Conservation (phyloP, 441 rosid genomes). For the Corymbia calophylla region DNA sequence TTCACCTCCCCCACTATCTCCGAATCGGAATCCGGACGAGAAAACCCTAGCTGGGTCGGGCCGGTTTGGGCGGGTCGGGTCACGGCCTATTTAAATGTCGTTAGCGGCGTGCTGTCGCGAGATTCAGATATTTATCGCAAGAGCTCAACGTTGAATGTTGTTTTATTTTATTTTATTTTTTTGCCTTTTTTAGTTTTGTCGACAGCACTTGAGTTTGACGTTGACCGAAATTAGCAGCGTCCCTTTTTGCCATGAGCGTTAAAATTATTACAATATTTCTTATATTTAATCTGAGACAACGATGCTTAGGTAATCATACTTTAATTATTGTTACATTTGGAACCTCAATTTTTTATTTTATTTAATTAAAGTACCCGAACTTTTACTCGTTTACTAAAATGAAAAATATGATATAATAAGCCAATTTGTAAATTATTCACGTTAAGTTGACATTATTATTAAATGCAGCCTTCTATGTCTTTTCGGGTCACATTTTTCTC, state of each 20-base stretch:
- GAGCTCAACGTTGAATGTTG: background rate
- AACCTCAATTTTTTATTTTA: background rate
- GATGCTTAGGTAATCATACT: background rate
- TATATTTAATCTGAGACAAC: background rate
- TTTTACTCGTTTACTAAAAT: background rate
- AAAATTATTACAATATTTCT: background rate
- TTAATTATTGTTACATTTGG: background rate
- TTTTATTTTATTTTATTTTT: fast-evolving
- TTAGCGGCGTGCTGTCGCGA: background rate
- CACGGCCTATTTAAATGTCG: background rate
- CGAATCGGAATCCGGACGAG: background rate
- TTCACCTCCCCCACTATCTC: background rate
- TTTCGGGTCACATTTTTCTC: background rate
- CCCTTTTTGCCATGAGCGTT: background rate
- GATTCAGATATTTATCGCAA: background rate
- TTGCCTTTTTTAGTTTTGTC: background rate
- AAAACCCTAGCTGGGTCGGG: background rate
- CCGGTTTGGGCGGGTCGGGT: background rate
- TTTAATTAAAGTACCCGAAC: background rate
- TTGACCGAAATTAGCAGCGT: background rate
- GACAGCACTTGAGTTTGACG: background rate
- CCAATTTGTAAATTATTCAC: background rate
- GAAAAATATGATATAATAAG: background rate
- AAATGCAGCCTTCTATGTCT: background rate
- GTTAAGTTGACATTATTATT: background rate